Evolutionary conservation across 2,329 filamentous ascomycete species (phyloP).

Genomic region (Neocucurbitaria cava): DNA sequence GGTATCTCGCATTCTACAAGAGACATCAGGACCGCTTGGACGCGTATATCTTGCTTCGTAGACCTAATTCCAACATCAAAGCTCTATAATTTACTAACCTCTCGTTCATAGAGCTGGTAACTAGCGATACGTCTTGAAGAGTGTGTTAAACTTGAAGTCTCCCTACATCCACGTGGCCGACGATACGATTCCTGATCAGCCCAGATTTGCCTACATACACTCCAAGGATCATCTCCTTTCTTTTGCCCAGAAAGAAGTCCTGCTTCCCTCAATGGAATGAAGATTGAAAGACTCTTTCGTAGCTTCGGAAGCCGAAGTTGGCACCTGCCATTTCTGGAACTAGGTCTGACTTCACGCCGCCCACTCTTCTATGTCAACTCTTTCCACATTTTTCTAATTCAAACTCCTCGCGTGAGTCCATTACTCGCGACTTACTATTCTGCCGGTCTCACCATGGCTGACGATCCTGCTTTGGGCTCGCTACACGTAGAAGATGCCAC

Average conservation of each 20-base stretch:
- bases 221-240: slow-evolving; percentile 53
- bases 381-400: too few species aligned
- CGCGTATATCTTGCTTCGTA: slow-evolving; percentile 16
- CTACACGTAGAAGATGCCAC: too few species aligned
- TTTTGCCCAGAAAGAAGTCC: slow-evolving; percentile 51
- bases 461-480: too few species aligned
- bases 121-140: slow-evolving; percentile 20
- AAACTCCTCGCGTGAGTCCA: too few species aligned
- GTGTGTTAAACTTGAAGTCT: slow-evolving; percentile 10
- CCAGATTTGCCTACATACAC: slow-evolving; percentile 57
- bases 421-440: too few species aligned
- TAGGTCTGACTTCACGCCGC: too few species aligned
- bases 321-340: too few species aligned
- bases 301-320: too few species aligned
- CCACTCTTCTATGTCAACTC: too few species aligned
- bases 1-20: slow-evolving; percentile 11
- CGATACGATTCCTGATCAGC: slow-evolving; percentile 54
- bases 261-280: slow-evolving; percentile 48
- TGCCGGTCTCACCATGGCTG: too few species aligned
- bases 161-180: slow-evolving; percentile 30
- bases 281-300: slow-evolving; percentile 55
- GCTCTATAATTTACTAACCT: slow-evolving; percentile 2
- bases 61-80: slow-evolving; percentile 1
- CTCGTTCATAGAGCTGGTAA: slow-evolving; percentile 7
- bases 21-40: slow-evolving; percentile 11